Conservation (phyloP, 179 eudicot genomes). For the Heliamphora pulchella region DNA sequence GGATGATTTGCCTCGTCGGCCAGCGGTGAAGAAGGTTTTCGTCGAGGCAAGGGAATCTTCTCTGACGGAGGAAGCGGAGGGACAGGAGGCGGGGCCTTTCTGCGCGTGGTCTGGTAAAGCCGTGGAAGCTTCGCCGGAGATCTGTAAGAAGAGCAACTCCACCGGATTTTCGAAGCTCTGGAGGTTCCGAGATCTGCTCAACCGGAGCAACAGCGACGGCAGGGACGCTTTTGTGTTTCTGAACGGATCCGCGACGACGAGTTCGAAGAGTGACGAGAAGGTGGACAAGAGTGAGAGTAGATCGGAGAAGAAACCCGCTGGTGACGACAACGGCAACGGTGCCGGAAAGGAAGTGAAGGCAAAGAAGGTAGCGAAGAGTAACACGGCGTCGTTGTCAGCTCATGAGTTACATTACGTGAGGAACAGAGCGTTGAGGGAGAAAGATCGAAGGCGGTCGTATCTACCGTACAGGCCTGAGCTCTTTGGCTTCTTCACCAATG, state of each 20-base stretch:
- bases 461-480: slow-evolving; percentile 68
- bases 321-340: slow-evolving; percentile 11
- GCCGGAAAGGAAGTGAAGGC: slow-evolving; percentile 27
- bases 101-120: slow-evolving; percentile 38
- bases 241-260: slow-evolving; percentile 15
- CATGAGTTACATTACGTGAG: slow-evolving; percentile 40
- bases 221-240: slow-evolving; percentile 46
- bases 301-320: slow-evolving; percentile 15
- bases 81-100: slow-evolving; percentile 22
- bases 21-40: slow-evolving; percentile 35
- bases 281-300: slow-evolving; percentile 12
- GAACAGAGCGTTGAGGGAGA: slow-evolving; percentile 34
- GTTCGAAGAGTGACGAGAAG: slow-evolving; percentile 27
- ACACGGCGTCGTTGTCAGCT: slow-evolving; percentile 30
- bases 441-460: slow-evolving; percentile 46
- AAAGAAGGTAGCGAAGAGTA: slow-evolving; percentile 26
- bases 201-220: slow-evolving; percentile 54
- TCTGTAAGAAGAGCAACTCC: slow-evolving; percentile 53
- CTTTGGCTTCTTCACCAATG: slow-evolving; percentile 71
- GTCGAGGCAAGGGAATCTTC: slow-evolving; percentile 12
- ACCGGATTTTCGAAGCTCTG: slow-evolving; percentile 60
- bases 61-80: neutral
- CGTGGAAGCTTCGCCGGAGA: slow-evolving; percentile 22
- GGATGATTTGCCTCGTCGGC: slow-evolving; percentile 15
- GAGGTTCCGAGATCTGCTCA: slow-evolving; percentile 34